A percentile compares a stretch with the other conserved stretches of the same genome.
Conservation (phyloP, 2,329 filamentous ascomycete species). For the Elsinoe ampelina region DNA sequence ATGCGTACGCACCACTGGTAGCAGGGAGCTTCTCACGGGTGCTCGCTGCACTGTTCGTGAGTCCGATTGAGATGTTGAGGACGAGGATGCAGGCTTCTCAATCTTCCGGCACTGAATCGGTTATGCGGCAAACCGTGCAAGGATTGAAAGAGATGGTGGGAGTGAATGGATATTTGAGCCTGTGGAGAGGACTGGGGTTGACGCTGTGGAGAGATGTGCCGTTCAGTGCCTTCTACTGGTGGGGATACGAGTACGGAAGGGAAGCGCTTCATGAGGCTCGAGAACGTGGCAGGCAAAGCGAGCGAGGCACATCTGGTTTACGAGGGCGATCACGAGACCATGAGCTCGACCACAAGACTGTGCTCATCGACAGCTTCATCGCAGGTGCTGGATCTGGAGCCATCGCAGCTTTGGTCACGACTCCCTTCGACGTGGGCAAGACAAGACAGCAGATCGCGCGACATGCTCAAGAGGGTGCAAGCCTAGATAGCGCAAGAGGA, state of each 20-base stretch:
- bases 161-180: constrained; percentile 62
- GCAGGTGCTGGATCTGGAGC: constrained; percentile 77
- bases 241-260: constrained; percentile 83
- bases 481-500: constrained; percentile 21
- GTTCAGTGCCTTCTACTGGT: constrained; percentile 97
- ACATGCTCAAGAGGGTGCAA: constrained; percentile 40
- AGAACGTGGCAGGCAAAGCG: constrained; percentile 32
- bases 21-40: constrained; percentile 71
- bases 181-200: constrained; percentile 84
- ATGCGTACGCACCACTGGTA: constrained; percentile 67
- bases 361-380: constrained; percentile 80
- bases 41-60: constrained; percentile 71
- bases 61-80: constrained; percentile 86
- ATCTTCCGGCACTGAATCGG: constrained; percentile 47
- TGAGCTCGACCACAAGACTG: constrained; percentile 61
- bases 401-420: constrained; percentile 78
- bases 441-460: constrained; percentile 80
- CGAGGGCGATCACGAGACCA: constrained; percentile 45
- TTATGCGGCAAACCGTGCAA: constrained; percentile 69
- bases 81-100: constrained; percentile 78
- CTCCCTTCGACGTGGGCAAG: constrained; percentile 95
- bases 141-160: constrained; percentile 73
- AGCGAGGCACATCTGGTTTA: constrained; percentile 17
- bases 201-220: constrained; percentile 96
- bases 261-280: constrained; percentile 61